Evolutionary conservation across 2,329 filamentous ascomycete genomes (phyloP), one percentile per base, ranked within the genome.

Genomic region (Geosmithia flava): DNA sequence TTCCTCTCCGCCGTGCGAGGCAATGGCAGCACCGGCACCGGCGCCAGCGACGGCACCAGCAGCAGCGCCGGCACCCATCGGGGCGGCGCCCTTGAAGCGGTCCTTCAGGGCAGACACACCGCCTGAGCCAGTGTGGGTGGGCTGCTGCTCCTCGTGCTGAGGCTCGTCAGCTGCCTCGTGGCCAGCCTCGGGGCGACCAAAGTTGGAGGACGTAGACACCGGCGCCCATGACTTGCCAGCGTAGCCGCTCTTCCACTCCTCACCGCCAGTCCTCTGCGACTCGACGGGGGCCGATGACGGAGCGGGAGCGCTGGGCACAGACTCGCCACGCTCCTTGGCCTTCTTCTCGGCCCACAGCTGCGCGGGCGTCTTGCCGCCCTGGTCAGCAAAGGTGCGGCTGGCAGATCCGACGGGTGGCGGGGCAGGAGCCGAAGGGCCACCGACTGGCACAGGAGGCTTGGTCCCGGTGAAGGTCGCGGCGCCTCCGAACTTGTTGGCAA

Each of bases 321-420:
- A 54, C n/a, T 41, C 45, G 44, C 77, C 82, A 47, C 83, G 76
- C 62, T 93, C 81, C 51, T 81, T 83, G 39, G 87, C 91, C 71
- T 97, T 97, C 71, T 90, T 95, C 71, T 98, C 93, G 0, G 91
- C 91, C 93, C 93, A 98, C 37, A 95, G 69, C 65, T 98, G 93
- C 29, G 93, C 90, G 7, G 93, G 93, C 5, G 93, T 97, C 72
- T 97, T 98, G 52, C 93, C 93, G 53, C 86, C 90, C 63, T 94
- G 74, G 55, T 96, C 90, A 16, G 93, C 93, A 70, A 97, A 98
- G 1, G 89, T 95, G 59, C 88, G 83, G 68, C 88, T 94, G 39
- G 90, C 89, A 54, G 80, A 76, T 23, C 88, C 89, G 23, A 95
- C 75, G 6, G 85, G 81, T 19, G 70, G 58, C 19, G 68, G 61